Evolutionary conservation across 345 rosid genomes (phyloP).

Genomic region (Eucalyptus victrix): DNA sequence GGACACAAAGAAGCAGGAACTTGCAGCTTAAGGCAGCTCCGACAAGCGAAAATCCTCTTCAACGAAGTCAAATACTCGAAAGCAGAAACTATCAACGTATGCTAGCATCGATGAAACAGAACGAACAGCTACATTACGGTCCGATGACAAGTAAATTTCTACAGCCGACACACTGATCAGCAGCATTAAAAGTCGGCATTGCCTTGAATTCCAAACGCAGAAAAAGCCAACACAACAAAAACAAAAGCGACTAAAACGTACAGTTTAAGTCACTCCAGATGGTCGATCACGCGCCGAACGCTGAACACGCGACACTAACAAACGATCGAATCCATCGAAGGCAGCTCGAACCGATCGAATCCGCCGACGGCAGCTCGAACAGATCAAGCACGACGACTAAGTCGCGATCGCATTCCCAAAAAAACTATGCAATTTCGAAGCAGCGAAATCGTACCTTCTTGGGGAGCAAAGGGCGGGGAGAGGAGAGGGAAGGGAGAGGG

Average conservation of each 20-base stretch:
- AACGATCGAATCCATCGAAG: background rate
- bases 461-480: background rate
- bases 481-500: slow-evolving; percentile 47
- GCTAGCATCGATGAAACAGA: background rate
- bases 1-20: background rate
- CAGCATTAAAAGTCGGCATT: background rate
- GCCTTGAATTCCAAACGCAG: background rate
- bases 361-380: background rate
- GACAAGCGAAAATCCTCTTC: background rate
- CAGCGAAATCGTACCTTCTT: slow-evolving; percentile 5
- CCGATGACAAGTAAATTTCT: background rate
- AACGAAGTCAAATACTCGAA: background rate
- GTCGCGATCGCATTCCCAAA: background rate
- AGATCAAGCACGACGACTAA: background rate
- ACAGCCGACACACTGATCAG: background rate
- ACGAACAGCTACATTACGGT: background rate
- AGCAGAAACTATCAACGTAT: background rate
- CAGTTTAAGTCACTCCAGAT: background rate
- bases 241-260: background rate
- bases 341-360: background rate
- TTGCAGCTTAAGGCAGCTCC: background rate
- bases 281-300: background rate
- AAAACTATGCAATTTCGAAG: background rate
- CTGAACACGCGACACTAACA: background rate
- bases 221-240: background rate